A percentile compares a stretch with the other conserved stretches of the same genome.
phyloP scores from a whole-genome alignment of 2,329 filamentous ascomycete genomes.

The Aureobasidium sp. region DNA sequence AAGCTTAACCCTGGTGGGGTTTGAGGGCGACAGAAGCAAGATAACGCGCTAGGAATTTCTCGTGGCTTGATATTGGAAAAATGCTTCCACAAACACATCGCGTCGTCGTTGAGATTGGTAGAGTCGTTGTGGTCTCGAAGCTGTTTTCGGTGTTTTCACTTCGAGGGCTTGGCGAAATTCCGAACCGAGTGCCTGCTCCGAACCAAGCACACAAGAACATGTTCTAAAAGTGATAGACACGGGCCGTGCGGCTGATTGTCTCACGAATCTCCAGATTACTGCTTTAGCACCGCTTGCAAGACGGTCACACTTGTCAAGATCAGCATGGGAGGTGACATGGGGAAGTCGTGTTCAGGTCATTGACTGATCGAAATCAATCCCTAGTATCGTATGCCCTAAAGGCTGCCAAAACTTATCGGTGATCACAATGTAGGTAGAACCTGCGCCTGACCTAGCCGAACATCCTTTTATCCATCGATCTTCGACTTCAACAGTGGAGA shows the following conservation, averaged over 20 bases:
- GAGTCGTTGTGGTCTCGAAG: background rate
- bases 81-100: background rate
- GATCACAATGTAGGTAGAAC: background rate
- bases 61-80: background rate
- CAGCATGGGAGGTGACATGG: background rate
- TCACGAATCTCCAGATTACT: background rate
- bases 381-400: background rate
- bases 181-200: background rate
- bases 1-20: background rate
- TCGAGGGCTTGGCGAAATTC: too few relatives aligned
- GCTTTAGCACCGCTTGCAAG: background rate
- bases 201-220: background rate
- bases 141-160: too few relatives aligned
- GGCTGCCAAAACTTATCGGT: background rate
- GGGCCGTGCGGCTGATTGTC: background rate
- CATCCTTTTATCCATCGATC: background rate
- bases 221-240: background rate
- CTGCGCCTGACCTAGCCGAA: background rate
- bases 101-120: too few relatives aligned
- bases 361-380: too few relatives aligned
- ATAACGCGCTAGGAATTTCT: background rate
- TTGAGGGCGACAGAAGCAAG: background rate
- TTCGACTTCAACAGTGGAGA: background rate
- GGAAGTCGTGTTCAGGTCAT: too few relatives aligned
- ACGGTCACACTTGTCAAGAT: background rate